A percentile compares a stretch with the other conserved stretches of the same genome.
phyloP scores from a whole-genome alignment of 2,329 filamentous ascomycete species.

The Colletotrichum simmondsii region DNA sequence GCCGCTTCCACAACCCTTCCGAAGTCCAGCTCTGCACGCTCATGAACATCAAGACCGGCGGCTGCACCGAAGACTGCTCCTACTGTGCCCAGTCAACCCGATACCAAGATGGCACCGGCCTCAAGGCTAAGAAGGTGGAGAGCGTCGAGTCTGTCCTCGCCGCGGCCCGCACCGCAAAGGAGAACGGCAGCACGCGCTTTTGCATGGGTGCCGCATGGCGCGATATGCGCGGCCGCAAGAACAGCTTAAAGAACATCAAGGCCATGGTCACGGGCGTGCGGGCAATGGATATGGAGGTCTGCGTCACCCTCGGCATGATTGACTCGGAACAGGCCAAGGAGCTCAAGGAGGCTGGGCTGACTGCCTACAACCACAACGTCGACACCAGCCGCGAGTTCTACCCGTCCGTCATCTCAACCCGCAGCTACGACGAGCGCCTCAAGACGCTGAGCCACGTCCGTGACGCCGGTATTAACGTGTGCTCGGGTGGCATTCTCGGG shows the following conservation, averaged over 20 bases:
- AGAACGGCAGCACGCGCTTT: constrained; percentile 89
- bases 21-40: constrained; percentile 93
- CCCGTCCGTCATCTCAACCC: constrained; percentile 84
- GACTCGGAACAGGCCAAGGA: constrained; percentile 83
- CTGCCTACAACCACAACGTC: constrained; percentile 94
- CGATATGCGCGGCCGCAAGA: constrained; percentile 92
- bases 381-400: constrained; percentile 93
- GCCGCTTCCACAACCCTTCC: constrained; percentile 84
- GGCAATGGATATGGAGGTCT: constrained; percentile 87
- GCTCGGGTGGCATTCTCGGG: constrained; percentile 88
- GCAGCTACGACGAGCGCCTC: constrained; percentile 88
- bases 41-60: constrained; percentile 97
- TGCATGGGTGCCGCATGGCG: constrained; percentile 97
- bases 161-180: constrained; percentile 80
- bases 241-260: constrained; percentile 83
- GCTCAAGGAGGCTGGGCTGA: constrained; percentile 85
- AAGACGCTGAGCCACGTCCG: constrained; percentile 83
- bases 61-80: constrained; percentile 91
- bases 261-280: constrained; percentile 87
- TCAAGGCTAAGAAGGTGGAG: constrained; percentile 83
- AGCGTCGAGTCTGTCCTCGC: constrained; percentile 83
- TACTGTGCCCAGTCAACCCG: constrained; percentile 93
- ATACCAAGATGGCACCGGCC: constrained; percentile 79
- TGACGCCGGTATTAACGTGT: constrained; percentile 89
- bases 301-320: constrained; percentile 95